Evolutionary conservation across 495 filamentous ascomycete species (phyloP), one percentile per base, ranked within the genome.

Genomic region (Amphirosellinia nigrospora): DNA sequence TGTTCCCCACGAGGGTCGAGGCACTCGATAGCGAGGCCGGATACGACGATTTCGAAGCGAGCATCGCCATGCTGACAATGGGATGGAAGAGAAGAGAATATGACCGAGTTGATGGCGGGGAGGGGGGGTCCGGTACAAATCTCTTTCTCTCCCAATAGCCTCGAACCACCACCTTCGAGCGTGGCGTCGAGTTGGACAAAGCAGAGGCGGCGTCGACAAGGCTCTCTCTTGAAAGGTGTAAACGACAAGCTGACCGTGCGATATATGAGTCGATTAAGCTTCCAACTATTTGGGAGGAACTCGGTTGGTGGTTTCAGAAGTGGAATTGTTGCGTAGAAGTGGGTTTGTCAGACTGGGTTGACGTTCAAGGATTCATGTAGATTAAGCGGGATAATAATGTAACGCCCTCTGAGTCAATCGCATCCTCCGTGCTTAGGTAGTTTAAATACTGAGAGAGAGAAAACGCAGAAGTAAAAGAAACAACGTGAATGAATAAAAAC

Each of bases 21-120:
- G 80, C 71, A 71, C 87, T 82, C 68, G 83, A 88, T 76, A 93
- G 78, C 36, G 89, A 82, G 63, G 89, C 81, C 66, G 89, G 83
- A 76, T 93, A 97, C 38, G 91, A 84, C 64, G 92, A 82, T 78
- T 97, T 97, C 50, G 93, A 91, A 70, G 96, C 94, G 76, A 99
- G 82, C 88, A 96, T 94, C 68, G 91, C 89, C 91, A 94, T 95
- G 50, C 72, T 79, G 55, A 64, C 26, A 34, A 48, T 32, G 15
- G 15, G 48, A 13, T 30, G 28, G 7, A 69, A 50, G 39, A 64
- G 19, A 72, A 68, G 72, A 70, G 65, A 66, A 26, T 55, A 66
- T 43, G 68, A 52, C 70, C 59, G 71, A 48, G 68, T 68, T 70
- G 72, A 71, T 74, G 80, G 78, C 52, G 50, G 34, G 34, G 50